Percentiles rank a stretch among this genome's conserved stretches.
Evolutionary conservation across 2,329 filamentous ascomycete species (phyloP).

Genomic region (Beauveria sp.): DNA sequence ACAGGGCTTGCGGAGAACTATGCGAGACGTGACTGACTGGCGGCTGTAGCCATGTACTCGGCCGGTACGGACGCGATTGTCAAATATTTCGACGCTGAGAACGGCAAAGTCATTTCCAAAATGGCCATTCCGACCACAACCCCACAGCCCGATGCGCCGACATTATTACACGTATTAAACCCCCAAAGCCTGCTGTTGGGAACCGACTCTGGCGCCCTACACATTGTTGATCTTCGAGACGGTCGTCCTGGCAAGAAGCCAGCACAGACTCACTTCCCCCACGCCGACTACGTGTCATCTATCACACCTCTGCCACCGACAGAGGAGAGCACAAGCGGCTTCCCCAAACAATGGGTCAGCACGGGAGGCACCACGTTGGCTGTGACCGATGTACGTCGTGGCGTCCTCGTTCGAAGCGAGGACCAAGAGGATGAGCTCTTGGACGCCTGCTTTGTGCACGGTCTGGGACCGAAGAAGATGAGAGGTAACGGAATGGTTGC

Average conservation of each 20-base stretch:
- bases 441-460: constrained; percentile 70
- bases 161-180: constrained; percentile 73
- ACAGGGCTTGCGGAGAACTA: constrained; percentile 13
- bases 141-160: constrained; percentile 60
- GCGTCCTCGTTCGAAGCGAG: constrained; percentile 81
- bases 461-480: constrained; percentile 59
- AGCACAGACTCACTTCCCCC: constrained; percentile 73
- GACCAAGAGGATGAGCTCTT: constrained; percentile 92
- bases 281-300: constrained; percentile 88
- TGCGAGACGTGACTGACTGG: constrained; percentile 7
- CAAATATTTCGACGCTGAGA: constrained; percentile 49
- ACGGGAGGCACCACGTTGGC: constrained; percentile 88
- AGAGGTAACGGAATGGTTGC: constrained; percentile 68
- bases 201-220: constrained; percentile 82
- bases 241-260: constrained; percentile 53
- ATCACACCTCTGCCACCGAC: constrained; percentile 76
- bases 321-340: constrained; percentile 75
- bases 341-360: constrained; percentile 89
- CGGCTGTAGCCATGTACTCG: constrained; percentile 48
- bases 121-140: constrained; percentile 61
- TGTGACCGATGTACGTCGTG: constrained; percentile 79
- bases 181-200: constrained; percentile 83
- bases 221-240: constrained; percentile 77
- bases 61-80: constrained; percentile 54
- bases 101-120: constrained; percentile 70